Evolutionary conservation across 1,284 basidiomycete species (phyloP).

Genomic region (Apiotrichum brassicae): DNA sequence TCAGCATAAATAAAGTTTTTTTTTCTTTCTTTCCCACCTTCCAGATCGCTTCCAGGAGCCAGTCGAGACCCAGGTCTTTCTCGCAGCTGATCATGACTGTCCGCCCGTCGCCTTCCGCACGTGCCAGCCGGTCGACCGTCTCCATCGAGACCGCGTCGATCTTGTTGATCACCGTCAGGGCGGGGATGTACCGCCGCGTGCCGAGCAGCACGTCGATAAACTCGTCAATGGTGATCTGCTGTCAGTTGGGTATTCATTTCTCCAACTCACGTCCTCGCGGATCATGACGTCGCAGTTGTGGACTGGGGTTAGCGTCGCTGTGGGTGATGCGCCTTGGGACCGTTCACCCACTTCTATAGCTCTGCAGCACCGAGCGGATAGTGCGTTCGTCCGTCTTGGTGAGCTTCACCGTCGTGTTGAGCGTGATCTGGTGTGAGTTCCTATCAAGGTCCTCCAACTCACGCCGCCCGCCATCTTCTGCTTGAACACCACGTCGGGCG

Average conservation of each 20-base stretch:
- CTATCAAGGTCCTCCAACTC: constrained; percentile 36
- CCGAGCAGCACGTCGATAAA: constrained; percentile 93
- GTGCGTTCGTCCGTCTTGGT: constrained; percentile 94
- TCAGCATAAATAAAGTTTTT: constrained; percentile 11
- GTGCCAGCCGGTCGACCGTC: constrained; percentile 80
- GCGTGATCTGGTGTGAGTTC: constrained; percentile 22
- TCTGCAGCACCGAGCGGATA: constrained; percentile 80
- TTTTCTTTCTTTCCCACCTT: constrained; percentile 45
- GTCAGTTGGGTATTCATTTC: no score
- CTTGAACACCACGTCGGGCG: constrained; percentile 67
- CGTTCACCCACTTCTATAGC: constrained; percentile 55
- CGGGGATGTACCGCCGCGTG: constrained; percentile 90
- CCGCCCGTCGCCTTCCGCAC: constrained; percentile 57
- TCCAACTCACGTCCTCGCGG: constrained; percentile 82
- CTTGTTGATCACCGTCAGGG: constrained; percentile 91
- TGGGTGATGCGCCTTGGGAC: no score
- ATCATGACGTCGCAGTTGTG: constrained; percentile 98
- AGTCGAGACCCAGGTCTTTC: constrained; percentile 79
- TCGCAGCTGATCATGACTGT: constrained; percentile 93
- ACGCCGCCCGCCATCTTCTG: constrained; percentile 87
- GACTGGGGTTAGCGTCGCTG: constrained; percentile 43
- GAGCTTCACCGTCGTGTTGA: constrained; percentile 83
- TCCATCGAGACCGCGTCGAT: constrained; percentile 83
- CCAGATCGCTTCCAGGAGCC: constrained; percentile 86
- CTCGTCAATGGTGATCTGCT: constrained; percentile 86